Base-by-base conservation (phyloP, 2,329 filamentous ascomycete species). In the Ophiocordyceps camponoti-saundersi region DNA sequence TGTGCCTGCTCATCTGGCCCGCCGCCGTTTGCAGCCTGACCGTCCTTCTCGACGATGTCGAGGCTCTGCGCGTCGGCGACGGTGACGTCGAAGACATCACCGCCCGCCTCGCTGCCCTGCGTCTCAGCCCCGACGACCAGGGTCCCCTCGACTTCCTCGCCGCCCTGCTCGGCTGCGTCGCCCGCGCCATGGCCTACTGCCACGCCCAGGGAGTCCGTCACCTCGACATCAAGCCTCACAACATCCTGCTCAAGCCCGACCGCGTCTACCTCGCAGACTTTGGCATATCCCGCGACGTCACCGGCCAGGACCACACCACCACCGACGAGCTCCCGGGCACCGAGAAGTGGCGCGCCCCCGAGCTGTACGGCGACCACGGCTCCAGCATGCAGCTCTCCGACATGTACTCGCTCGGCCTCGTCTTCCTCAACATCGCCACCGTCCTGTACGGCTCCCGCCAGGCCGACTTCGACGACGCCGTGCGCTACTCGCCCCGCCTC, bases 241-340 rank as follows among this genome's bases (percentile, higher is more conserved):
- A 72, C 46, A 70, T 71, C 45, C 59, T 72, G 2, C 57, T 71
- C 8, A 66, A 62, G 47, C 60, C 67, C 1, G 63, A 64, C 6
- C 60, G 65, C 10, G 68, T 72, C 10, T 71, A 71, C 48, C 58
- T 71, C 15, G 65, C 68, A 21, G 69, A 72, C 52, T 72, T 72
- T 56, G 69, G 68, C 34, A 70, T 72, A 22, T 67, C 70, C 13
- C 59, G 63, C 46, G 68, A 72, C 44, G 66, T 72, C 15, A 64
- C 63, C 44, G 64, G 63, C 41, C 61, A 63, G 22, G 67, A 70
- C 11, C 61, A 67, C 44, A 70, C 66, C 7, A 68, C 63, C 47
- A 71, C 67, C 0, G 61, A 64, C 29, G 65, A 64, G 0, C 48
- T 57, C 11, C 63, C 64, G 4, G 66, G 65, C 1, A 69, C 69